These are phyloP conservation scores for Cercospora sojina DNA, from an alignment of 2,329 filamentous ascomycete species.

Conservation along the genomic window DNA sequence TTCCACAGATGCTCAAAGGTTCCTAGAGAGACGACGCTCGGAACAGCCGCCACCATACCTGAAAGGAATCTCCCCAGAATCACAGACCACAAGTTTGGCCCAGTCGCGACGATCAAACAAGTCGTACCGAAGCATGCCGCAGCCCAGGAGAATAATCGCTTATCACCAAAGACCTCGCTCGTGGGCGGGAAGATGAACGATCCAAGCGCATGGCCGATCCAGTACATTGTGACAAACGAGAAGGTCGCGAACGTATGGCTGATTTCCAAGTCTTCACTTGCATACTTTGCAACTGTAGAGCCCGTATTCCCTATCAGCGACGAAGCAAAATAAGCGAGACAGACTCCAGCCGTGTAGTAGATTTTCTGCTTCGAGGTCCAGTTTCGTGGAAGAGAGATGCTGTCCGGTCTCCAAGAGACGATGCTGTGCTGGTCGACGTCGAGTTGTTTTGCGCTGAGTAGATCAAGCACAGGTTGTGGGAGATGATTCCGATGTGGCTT, in stretches of 20 bases:
- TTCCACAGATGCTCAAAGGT: constrained; percentile 50
- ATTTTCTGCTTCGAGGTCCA: constrained; percentile 20
- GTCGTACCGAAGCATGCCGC: constrained; percentile 38
- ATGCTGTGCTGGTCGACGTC: constrained; percentile 20
- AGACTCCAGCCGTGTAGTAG: constrained; percentile 24
- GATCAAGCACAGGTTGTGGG: constrained; percentile 1
- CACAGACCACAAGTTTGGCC: constrained; percentile 40
- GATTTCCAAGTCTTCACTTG: constrained; percentile 23
- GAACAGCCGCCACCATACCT: constrained; percentile 50
- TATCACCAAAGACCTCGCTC: constrained; percentile 42
- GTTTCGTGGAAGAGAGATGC: constrained; percentile 22
- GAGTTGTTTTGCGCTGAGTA: constrained; percentile 18
- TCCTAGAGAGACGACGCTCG: constrained; percentile 49
- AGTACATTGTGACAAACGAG: constrained; percentile 25
- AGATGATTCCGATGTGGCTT: neutral
- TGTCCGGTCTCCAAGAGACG: constrained; percentile 23
- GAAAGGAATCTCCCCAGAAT: constrained; percentile 46
- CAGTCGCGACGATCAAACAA: constrained; percentile 43
- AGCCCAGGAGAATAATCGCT: constrained; percentile 39
- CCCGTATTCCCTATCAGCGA: constrained; percentile 28
- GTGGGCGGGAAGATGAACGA: constrained; percentile 43
- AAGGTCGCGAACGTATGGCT: constrained; percentile 20
- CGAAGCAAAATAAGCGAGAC: constrained; percentile 25
- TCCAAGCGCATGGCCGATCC: constrained; percentile 38
- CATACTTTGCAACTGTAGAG: constrained; percentile 21